Base-by-base conservation (phyloP, 2,329 filamentous ascomycete species). In the Sporothrix mexicana region DNA sequence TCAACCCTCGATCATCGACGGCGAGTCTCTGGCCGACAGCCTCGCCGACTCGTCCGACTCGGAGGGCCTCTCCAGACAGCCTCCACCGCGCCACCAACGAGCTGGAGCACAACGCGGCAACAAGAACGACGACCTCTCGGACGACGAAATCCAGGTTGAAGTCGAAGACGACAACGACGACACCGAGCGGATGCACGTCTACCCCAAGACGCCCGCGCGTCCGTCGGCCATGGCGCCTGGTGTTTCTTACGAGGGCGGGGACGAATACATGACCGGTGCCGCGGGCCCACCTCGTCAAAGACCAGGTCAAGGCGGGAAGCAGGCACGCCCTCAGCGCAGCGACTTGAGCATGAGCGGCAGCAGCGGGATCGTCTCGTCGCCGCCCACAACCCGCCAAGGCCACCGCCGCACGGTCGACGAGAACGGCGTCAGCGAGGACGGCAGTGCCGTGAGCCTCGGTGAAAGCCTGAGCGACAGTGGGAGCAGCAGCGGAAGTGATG, bases 111-210 rank as follows among this genome's bases (percentile, higher is more conserved):
- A 7, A 5, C 30, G 30, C 30, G 30, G 10, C 9, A 55, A 25
- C 15, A 55, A 12, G 9, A 1, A 55, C 8, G 51, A 8, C 10
- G 23, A 55, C 2, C 51, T 36, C 2, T 62, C 64, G 10, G 23
- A 47, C n/a, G 66, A 55, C 53, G 17, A 1, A 7, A 36, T 36
- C 30, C 30, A 36, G 30, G 30, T 36, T 51, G 55, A 15, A 41
- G 6, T 4, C 10, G 17, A 36, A 13, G 41, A 47, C 41, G 49
- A 55, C 12, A 15, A 62, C 51, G 53, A 55, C 10, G 23, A 51
- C 4, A 66, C 43, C 17, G 71, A 62, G 30, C n/a, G 59, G 8
- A n/a, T 73, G n/a, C 72, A 73, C 53, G 72, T 73, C 61, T 61
- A 73, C 68, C 47, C 67, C n/a, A 64, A 70, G 25, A 41, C 67